Percentiles rank a stretch among this genome's conserved stretches.
These are phyloP conservation scores for Alternaria rosae DNA, from an alignment of 2,329 filamentous ascomycete genomes.

Conservation along the genomic window DNA sequence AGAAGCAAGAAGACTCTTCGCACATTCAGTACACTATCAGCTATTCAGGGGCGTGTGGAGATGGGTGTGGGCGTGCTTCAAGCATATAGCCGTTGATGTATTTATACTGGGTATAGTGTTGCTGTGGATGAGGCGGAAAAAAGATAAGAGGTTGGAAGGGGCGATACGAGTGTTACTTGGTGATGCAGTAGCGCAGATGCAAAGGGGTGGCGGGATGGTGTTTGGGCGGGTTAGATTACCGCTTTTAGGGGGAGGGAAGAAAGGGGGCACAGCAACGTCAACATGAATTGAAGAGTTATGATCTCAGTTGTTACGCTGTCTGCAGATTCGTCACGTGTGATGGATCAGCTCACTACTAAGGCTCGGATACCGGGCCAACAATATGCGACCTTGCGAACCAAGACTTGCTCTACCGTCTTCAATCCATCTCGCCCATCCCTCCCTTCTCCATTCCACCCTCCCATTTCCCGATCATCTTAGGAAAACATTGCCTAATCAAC, in stretches of 20 bases:
- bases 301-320: neutral
- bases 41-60: constrained; percentile 63
- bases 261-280: neutral
- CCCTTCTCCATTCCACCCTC: neutral
- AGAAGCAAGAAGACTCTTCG: constrained; percentile 75
- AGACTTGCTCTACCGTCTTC: neutral
- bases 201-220: constrained; percentile 40
- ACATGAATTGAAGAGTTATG: neutral
- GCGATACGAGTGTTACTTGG: constrained; percentile 71
- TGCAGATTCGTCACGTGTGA: neutral
- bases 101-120: constrained; percentile 71
- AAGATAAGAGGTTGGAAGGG: constrained; percentile 75
- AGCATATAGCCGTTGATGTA: constrained; percentile 77
- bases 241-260: constrained; percentile 28
- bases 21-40: constrained; percentile 66
- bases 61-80: constrained; percentile 72
- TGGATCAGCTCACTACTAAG: neutral
- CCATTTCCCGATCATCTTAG: neutral
- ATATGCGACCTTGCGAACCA: neutral
- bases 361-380: neutral
- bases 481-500: neutral
- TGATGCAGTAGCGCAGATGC: constrained; percentile 52
- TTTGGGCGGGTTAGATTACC: constrained; percentile 36
- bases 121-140: constrained; percentile 74
- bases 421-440: neutral